A percentile compares a stretch with the other conserved stretches of the same genome.
phyloP scores from a whole-genome alignment of 768 basidiomycete species.

The Lepiota brunneoincarnata region DNA sequence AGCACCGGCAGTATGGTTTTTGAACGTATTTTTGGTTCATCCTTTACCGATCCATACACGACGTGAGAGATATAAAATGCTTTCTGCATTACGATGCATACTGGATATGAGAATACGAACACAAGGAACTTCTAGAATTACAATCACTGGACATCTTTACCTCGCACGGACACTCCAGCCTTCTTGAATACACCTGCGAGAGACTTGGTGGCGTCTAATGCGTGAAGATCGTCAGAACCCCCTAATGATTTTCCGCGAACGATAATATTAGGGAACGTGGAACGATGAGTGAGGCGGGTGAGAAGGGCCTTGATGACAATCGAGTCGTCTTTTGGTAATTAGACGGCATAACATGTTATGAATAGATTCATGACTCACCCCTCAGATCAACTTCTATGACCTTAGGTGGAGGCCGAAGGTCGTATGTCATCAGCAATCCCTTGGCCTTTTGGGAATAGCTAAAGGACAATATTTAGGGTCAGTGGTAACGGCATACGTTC shows the following conservation, averaged over 20 bases:
- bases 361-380: slow-evolving; percentile 33
- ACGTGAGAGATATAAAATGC: neutral
- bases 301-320: slow-evolving; percentile 63
- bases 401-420: slow-evolving; percentile 61
- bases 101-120: neutral
- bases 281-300: slow-evolving; percentile 58
- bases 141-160: slow-evolving; percentile 11
- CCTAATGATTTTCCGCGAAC: slow-evolving; percentile 62
- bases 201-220: slow-evolving; percentile 45
- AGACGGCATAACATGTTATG: slow-evolving; percentile 1
- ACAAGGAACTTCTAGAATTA: neutral
- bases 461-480: slow-evolving; percentile 2
- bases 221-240: slow-evolving; percentile 59
- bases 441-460: slow-evolving; percentile 65
- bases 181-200: slow-evolving; percentile 45
- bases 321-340: slow-evolving; percentile 47
- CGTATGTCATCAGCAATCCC: slow-evolving; percentile 55
- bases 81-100: neutral
- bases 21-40: neutral
- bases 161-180: slow-evolving; percentile 40
- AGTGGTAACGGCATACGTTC: neutral
- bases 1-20: neutral
- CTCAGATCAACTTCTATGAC: slow-evolving; percentile 76
- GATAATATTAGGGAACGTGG: slow-evolving; percentile 77
- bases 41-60: neutral